Conservation (phyloP, 345 rosid species). For the Streptanthus diversifolius region DNA sequence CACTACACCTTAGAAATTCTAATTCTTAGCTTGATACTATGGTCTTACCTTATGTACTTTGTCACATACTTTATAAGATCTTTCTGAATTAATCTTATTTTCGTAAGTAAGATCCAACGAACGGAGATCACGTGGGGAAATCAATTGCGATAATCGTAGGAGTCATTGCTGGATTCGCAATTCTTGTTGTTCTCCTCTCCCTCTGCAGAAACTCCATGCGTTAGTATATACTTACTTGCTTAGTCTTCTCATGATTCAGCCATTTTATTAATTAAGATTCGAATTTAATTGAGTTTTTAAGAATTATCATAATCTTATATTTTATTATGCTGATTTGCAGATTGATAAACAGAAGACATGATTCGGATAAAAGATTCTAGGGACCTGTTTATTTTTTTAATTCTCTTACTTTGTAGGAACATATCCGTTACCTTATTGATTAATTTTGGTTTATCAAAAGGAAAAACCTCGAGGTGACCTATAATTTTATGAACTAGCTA, state of each 20-base stretch:
- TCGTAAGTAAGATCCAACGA: constrained; percentile 48
- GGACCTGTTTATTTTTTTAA: neutral
- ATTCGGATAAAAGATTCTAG: constrained; percentile 7
- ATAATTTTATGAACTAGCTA: neutral
- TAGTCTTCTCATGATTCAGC: neutral
- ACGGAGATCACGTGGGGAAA: constrained; percentile 63
- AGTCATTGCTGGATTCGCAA: constrained; percentile 59
- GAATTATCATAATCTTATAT: neutral
- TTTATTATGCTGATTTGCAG: constrained; percentile 16
- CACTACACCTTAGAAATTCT: neutral
- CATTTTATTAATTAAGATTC: neutral
- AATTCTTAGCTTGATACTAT: constrained; percentile 32
- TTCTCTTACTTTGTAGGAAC: constrained; percentile 8
- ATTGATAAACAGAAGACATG: constrained; percentile 23
- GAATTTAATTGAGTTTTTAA: neutral
- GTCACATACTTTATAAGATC: neutral
- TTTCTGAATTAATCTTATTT: constrained; percentile 8
- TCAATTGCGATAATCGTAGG: constrained; percentile 85
- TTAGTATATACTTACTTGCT: constrained; percentile 11
- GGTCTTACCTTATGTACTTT: constrained; percentile 5
- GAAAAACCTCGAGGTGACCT: neutral
- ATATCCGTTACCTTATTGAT: constrained; percentile 6
- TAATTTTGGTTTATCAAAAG: constrained; percentile 18
- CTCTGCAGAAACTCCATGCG: constrained; percentile 60
- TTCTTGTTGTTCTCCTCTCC: constrained; percentile 72